These are phyloP conservation scores for Lepiota brunneoincarnata DNA, from an alignment of 768 basidiomycete genomes.

Conservation along the genomic window DNA sequence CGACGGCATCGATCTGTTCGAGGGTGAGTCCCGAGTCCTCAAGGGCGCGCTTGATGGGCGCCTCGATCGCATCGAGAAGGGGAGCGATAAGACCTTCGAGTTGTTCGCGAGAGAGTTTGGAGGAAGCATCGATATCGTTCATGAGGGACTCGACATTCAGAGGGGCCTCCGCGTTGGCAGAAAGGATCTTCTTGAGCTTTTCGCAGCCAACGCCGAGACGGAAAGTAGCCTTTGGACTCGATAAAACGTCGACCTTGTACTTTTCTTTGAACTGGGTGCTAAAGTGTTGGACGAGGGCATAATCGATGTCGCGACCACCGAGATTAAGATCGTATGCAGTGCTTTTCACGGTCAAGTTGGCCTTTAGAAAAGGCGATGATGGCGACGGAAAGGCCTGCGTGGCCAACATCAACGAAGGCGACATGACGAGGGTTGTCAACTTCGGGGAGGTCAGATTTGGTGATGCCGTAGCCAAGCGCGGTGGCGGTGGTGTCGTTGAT, in stretches of 20 bases:
- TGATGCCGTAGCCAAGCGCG: conserved; percentile 98
- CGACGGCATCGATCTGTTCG: conserved; percentile 87
- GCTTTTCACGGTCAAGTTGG: conserved; percentile 79
- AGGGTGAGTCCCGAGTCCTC: conserved; percentile 74
- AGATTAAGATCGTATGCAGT: conserved; percentile 92
- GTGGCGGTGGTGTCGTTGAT: conserved; percentile 97
- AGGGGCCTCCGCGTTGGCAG: conserved; percentile 87
- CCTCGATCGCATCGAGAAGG: conserved; percentile 74
- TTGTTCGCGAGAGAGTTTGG: conserved; percentile 77
- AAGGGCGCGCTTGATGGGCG: conserved; percentile 77
- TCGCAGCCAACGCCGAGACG: conserved; percentile 86
- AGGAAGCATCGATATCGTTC: conserved; percentile 92
- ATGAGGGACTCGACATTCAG: conserved; percentile 95
- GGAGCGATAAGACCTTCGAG: conserved; percentile 77
- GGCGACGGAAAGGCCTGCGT: conserved; percentile 84
- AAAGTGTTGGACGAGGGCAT: conserved; percentile 86
- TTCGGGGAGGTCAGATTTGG: conserved; percentile 93
- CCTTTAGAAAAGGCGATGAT: conserved; percentile 95
- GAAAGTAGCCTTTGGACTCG: conserved; percentile 91
- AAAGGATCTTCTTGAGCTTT: conserved; percentile 93
- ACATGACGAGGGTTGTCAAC: conserved; percentile 80
- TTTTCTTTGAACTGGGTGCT: conserved; percentile 91
- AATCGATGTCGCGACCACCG: conserved; percentile 96
- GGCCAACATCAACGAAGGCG: conserved; percentile 94
- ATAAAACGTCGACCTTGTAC: conserved; percentile 95